Conservation (phyloP, 768 basidiomycete species). For the Mycena haematopus region DNA sequence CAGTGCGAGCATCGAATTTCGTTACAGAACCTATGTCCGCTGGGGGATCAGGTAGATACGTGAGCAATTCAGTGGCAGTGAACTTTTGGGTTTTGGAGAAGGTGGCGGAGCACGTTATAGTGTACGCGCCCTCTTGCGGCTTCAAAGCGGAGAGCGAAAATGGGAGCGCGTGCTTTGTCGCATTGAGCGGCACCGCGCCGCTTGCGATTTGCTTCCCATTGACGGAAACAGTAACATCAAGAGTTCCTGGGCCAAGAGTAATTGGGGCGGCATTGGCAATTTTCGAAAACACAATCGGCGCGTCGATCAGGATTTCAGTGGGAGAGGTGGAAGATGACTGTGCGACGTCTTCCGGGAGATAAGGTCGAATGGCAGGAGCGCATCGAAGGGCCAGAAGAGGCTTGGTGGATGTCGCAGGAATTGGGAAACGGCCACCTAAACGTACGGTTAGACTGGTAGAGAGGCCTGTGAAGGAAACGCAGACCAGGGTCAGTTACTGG, state of each 20-base stretch:
- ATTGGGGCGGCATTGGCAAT: constrained; percentile 57
- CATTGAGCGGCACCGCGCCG: constrained; percentile 58
- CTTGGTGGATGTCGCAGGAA: constrained; percentile 41
- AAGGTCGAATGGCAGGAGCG: constrained; percentile 63
- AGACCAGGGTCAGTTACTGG: constrained; percentile 53
- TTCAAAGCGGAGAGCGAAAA: constrained; percentile 55
- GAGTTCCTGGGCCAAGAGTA: constrained; percentile 35
- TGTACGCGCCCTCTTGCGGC: constrained; percentile 48
- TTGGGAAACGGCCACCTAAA: constrained; percentile 52
- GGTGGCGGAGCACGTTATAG: constrained; percentile 46
- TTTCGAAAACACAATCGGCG: constrained; percentile 53
- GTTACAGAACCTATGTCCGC: constrained; percentile 60
- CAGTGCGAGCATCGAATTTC: constrained; percentile 67
- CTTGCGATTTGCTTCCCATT: constrained; percentile 50
- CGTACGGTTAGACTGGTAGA: constrained; percentile 7
- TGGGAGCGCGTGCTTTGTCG: constrained; percentile 53
- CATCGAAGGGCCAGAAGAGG: constrained; percentile 66
- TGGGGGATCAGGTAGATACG: constrained; percentile 56
- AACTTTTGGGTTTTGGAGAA: constrained; percentile 47
- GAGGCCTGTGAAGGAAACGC: constrained; percentile 7
- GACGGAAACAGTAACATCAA: constrained; percentile 53
- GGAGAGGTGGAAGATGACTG: constrained; percentile 38
- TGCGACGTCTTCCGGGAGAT: constrained; percentile 58
- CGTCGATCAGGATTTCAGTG: constrained; percentile 57
- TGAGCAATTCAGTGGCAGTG: constrained; percentile 49